Conservation (phyloP, 495 filamentous ascomycete species). For the Sporormia fimetaria region DNA sequence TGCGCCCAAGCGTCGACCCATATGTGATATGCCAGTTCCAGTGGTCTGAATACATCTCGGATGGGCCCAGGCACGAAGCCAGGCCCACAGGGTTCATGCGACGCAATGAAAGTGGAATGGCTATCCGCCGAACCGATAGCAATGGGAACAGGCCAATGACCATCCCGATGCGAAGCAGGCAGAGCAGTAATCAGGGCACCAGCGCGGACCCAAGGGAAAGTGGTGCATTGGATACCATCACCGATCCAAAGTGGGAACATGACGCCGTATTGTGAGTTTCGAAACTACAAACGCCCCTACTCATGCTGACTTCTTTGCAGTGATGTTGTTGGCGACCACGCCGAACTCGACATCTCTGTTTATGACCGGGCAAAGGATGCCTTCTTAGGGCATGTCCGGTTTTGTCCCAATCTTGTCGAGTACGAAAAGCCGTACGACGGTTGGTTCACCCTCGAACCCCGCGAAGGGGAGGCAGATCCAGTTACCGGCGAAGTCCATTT, state of each 20-base stretch:
- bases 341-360: slow-evolving; percentile 83
- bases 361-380: slow-evolving; percentile 84
- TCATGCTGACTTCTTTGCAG: slow-evolving; percentile 37
- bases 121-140: slow-evolving; percentile 55
- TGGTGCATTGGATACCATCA: slow-evolving; percentile 56
- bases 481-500: slow-evolving; percentile 88
- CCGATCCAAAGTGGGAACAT: slow-evolving; percentile 89
- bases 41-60: slow-evolving; percentile 89
- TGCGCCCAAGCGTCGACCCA: slow-evolving; percentile 72
- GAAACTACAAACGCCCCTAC: not conserved
- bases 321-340: slow-evolving; percentile 87
- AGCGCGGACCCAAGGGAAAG: slow-evolving; percentile 38
- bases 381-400: slow-evolving; percentile 81
- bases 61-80: slow-evolving; percentile 54
- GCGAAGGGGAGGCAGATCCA: slow-evolving; percentile 52
- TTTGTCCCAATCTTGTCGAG: slow-evolving; percentile 44
- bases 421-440: slow-evolving; percentile 61
- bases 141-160: slow-evolving; percentile 77
- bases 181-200: slow-evolving; percentile 80
- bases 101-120: slow-evolving; percentile 35
- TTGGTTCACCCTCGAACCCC: slow-evolving; percentile 71
- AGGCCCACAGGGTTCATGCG: slow-evolving; percentile 28
- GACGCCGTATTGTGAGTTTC: slow-evolving; percentile 84
- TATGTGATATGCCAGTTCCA: slow-evolving; percentile 97
- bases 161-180: slow-evolving; percentile 89